Evolutionary conservation across 257 asterid genomes (phyloP).

Genomic region (Fraxinus quadrangulata): DNA sequence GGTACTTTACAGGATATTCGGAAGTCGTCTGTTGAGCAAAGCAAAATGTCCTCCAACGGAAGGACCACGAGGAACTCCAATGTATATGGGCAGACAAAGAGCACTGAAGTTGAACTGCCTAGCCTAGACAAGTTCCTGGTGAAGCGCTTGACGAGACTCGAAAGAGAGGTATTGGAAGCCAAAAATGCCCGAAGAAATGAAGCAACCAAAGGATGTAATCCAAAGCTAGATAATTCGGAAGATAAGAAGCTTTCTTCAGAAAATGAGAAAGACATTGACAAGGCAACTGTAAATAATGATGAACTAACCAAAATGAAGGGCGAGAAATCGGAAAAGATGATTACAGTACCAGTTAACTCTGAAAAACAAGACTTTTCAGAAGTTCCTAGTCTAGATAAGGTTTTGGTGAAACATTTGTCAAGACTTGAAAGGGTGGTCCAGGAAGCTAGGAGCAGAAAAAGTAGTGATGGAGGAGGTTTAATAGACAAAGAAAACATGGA

Average conservation of each 20-base stretch:
- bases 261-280: slow-evolving; percentile 50
- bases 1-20: slow-evolving; percentile 16
- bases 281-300: slow-evolving; percentile 37
- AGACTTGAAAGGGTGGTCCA: slow-evolving; percentile 80
- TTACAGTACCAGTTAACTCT: slow-evolving; percentile 6
- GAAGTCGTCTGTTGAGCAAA: slow-evolving; percentile 30
- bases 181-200: slow-evolving; percentile 59
- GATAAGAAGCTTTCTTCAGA: slow-evolving; percentile 39
- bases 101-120: slow-evolving; percentile 55
- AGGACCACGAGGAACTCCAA: slow-evolving; percentile 24
- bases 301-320: slow-evolving; percentile 24
- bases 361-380: slow-evolving; percentile 31
- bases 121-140: slow-evolving; percentile 82
- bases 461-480: slow-evolving; percentile 15
- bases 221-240: slow-evolving; percentile 25
- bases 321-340: slow-evolving; percentile 25
- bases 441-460: slow-evolving; percentile 59
- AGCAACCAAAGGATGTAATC: slow-evolving; percentile 31
- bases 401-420: slow-evolving; percentile 65
- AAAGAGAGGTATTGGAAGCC: slow-evolving; percentile 87
- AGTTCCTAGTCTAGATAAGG: slow-evolving; percentile 72
- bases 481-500: slow-evolving; percentile 59
- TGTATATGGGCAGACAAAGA: slow-evolving; percentile 22
- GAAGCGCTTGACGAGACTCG: slow-evolving; percentile 81
- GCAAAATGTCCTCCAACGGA: slow-evolving; percentile 38